These are phyloP conservation scores for Scedosporium apiospermum DNA, from an alignment of 2,329 filamentous ascomycete genomes.

Conservation along the genomic window DNA sequence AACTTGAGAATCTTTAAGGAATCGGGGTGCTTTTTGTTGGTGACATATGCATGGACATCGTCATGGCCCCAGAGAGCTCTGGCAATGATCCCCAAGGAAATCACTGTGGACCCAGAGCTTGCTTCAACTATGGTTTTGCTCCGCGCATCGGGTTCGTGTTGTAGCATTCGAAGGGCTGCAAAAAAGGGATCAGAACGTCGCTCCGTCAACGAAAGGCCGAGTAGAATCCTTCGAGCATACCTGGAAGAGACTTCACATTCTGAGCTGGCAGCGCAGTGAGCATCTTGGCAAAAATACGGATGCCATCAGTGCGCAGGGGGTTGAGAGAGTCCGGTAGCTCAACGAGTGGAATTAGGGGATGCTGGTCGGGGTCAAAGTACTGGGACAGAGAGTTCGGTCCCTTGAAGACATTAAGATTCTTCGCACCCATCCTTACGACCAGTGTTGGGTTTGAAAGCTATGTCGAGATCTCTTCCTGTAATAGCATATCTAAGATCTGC, in stretches of 20 bases:
- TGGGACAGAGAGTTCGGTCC: constrained; percentile 46
- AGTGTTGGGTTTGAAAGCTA: not conserved
- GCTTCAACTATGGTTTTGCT: constrained; percentile 47
- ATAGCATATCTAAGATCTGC: too few relatives aligned
- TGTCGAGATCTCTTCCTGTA: not conserved
- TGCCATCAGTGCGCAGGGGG: constrained; percentile 43
- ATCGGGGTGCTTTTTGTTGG: constrained; percentile 35
- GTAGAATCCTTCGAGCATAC: constrained; percentile 18
- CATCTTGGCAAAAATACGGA: constrained; percentile 56
- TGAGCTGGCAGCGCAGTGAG: constrained; percentile 52
- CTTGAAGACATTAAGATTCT: constrained; percentile 43
- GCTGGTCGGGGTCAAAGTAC: constrained; percentile 49
- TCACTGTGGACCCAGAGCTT: constrained; percentile 52
- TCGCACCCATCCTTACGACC: constrained; percentile 7
- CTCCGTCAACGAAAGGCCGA: not conserved
- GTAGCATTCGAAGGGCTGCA: constrained; percentile 24
- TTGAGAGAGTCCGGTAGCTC: constrained; percentile 49
- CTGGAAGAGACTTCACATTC: constrained; percentile 53
- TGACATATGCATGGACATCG: constrained; percentile 30
- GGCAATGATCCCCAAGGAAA: constrained; percentile 40
- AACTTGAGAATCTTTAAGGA: constrained; percentile 23
- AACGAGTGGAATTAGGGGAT: constrained; percentile 48
- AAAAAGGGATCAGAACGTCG: not conserved
- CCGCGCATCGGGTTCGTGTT: constrained; percentile 26
- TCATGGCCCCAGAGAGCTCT: constrained; percentile 26